A percentile compares a stretch with the other conserved stretches of the same genome.
Conservation (phyloP, 108 stramenopile genomes). For the Schizochytrium sp. region DNA sequence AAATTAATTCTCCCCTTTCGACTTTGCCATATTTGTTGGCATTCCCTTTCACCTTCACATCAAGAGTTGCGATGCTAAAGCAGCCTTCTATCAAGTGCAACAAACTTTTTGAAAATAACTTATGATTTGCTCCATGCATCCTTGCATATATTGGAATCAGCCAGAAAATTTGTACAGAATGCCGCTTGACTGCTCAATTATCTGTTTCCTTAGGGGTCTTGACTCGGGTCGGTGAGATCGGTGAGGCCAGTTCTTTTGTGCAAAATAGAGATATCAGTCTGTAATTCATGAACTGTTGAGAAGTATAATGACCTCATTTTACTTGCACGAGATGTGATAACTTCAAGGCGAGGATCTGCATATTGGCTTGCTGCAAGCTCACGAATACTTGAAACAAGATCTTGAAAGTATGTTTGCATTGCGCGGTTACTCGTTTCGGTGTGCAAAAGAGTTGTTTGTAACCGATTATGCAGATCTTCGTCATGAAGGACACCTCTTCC, state of each 20-base stretch:
- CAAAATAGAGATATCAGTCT: background rate
- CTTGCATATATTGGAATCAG: no score
- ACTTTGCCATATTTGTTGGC: background rate
- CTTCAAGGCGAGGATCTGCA: background rate
- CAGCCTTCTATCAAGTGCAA: no score
- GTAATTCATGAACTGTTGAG: background rate
- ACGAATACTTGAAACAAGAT: background rate
- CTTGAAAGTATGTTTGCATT: background rate
- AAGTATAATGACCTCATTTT: background rate
- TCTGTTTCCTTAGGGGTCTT: background rate
- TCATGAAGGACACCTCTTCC: no score
- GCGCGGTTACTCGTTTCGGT: no score
- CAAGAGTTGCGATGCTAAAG: no score
- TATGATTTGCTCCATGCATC: no score
- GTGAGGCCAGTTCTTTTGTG: background rate
- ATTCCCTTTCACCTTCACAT: no score
- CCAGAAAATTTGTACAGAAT: no score
- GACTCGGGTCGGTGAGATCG: background rate
- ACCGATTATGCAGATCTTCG: no score
- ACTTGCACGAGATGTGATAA: background rate
- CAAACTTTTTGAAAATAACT: no score
- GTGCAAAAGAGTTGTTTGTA: no score
- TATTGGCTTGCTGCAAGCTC: background rate
- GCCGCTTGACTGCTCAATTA: background rate
- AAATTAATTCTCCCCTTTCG: background rate